Base-by-base conservation (phyloP, 768 basidiomycete species). In the Boletus rufocinnamomeus region DNA sequence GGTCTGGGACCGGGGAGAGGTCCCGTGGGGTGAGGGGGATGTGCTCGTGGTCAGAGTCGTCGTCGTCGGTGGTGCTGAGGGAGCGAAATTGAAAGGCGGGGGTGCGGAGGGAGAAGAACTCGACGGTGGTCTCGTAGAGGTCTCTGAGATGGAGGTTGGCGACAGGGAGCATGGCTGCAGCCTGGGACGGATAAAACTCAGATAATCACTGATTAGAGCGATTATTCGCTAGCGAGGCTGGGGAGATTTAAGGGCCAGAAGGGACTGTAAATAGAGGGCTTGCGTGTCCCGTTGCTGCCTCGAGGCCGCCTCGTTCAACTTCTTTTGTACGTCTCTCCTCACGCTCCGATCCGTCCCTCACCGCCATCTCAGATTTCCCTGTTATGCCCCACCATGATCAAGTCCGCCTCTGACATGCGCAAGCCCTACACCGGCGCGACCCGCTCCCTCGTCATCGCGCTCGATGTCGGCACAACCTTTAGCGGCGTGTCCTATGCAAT, bases 401-500 rank as follows among this genome's bases (percentile, higher is more conserved):
- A 84, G 72, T 75, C 81, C 44, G 72, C 79, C n/a, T 75, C 80
- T 16, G 84, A 85, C 69, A 84, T 83, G 66, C 82, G 90, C 56
- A 90, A 88, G 72, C 90, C 89, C 25, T 91, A 89, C 71, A 79
- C 74, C 8, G 90, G 90, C 47, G 66, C 78, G 14, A 74, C 76
- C 19, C 81, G 88, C 63, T 82, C 86, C 57, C 81, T 92, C 54
- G 88, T 87, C 61, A 80, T 92, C 64, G 89, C 90, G 6, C 83
- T 92, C 71, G 90, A 92, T 66, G 82, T 92, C 62, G 90, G 90
- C 27, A 92, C 89, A 1, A 92, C 90, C 0, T 91, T 91, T 67
- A 88, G 87, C 65, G 90, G 90, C 17, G 90, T 87, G 2, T 92
- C 90, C 35, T 92, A 92, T 70, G 87, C 89, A 2, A 88, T 92